These are phyloP conservation scores for Aspergillus clavatus DNA, from an alignment of 2,329 filamentous ascomycete species.

Conservation along the genomic window DNA sequence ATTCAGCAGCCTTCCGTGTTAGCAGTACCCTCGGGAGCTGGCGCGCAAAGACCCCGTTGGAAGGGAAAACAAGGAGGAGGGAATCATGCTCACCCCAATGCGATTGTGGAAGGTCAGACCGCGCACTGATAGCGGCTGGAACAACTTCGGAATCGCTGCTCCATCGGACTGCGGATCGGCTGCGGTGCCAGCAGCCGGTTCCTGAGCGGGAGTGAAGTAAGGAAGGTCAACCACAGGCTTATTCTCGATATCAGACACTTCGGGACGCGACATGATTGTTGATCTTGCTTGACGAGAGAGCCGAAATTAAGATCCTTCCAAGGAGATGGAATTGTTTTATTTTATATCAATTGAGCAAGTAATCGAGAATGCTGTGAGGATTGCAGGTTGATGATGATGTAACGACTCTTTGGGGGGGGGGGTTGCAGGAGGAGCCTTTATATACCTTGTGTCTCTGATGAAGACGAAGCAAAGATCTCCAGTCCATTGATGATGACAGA, in stretches of 20 bases:
- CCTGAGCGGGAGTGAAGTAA: constrained; percentile 38
- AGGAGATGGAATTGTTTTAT: too few species aligned
- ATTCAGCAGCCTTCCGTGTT: background rate
- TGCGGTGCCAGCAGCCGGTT: constrained; percentile 34
- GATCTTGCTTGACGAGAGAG: background rate
- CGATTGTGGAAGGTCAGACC: constrained; percentile 58
- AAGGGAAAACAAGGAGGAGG: constrained; percentile 37
- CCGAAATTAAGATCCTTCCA: too few species aligned
- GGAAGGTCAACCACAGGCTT: constrained; percentile 41
- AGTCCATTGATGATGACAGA: too few species aligned
- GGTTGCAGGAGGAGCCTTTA: too few species aligned
- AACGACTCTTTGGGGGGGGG: too few species aligned
- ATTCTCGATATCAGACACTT: constrained; percentile 31
- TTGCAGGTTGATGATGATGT: too few species aligned
- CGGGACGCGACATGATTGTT: background rate
- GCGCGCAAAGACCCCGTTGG: too few species aligned
- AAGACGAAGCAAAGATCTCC: too few species aligned
- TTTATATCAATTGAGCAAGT: too few species aligned
- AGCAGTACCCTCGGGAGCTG: too few species aligned
- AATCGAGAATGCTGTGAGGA: too few species aligned
- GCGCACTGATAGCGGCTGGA: constrained; percentile 53
- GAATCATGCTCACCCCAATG: constrained; percentile 11
- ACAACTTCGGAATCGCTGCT: constrained; percentile 50
- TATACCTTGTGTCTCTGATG: too few species aligned
- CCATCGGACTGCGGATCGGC: constrained; percentile 40